Conservation (phyloP, 495 filamentous ascomycete species). For the Pseudevernia furfuracea region DNA sequence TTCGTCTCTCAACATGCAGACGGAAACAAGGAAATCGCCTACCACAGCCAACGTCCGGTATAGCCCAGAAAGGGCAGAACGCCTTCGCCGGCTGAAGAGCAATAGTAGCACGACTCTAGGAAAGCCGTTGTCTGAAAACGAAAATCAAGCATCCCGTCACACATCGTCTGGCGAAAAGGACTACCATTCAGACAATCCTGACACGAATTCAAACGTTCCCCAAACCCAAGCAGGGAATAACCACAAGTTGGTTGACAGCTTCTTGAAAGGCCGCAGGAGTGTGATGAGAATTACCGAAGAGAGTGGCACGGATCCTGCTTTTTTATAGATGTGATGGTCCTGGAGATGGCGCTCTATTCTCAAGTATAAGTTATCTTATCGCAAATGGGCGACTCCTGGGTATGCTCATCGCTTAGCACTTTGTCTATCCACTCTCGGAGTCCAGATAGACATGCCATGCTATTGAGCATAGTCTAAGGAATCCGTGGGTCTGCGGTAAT, state of each 20-base stretch:
- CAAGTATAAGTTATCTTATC: constrained; percentile 2
- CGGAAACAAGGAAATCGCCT: neutral
- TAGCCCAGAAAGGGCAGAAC: constrained; percentile 24
- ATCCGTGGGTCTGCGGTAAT: neutral
- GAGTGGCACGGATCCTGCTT: constrained; percentile 15
- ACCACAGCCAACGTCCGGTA: constrained; percentile 8
- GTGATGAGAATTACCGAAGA: constrained; percentile 22
- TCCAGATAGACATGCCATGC: neutral
- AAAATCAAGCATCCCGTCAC: constrained; percentile 8
- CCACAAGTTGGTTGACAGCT: constrained; percentile 22
- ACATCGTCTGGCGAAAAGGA: neutral
- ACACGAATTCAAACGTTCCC: neutral
- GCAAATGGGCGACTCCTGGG: neutral
- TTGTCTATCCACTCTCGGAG: constrained; percentile 33
- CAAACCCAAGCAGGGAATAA: constrained; percentile 2
- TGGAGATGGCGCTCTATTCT: constrained; percentile 5
- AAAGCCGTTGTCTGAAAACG: constrained; percentile 1
- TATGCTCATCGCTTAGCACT: neutral
- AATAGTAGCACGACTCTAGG: constrained; percentile 14
- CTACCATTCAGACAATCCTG: neutral
- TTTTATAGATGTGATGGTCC: constrained; percentile 16
- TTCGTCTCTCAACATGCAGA: constrained; percentile 11
- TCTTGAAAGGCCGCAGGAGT: constrained; percentile 22
- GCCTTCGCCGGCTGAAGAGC: constrained; percentile 24
- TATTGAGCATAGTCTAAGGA: neutral